Base-by-base conservation (phyloP, 2,329 filamentous ascomycete genomes). In the Trematosphaeria pertusa region DNA sequence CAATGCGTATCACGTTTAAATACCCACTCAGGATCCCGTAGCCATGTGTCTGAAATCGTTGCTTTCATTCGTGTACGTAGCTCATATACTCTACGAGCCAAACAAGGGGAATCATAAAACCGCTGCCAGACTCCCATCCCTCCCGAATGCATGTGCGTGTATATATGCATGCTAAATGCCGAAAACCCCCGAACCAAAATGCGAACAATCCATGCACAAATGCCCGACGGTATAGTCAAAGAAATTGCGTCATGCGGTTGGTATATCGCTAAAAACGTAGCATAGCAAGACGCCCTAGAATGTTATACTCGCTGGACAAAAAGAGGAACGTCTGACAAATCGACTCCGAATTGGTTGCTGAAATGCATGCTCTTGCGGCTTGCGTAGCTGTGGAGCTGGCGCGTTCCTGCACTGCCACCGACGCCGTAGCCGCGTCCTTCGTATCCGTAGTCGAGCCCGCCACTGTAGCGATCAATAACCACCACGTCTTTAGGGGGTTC, bases 351-450 rank as follows among this genome's bases (percentile, higher is more conserved):
- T 40, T 65, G 56, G 33, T 63, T 50, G 36, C 56, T 59, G 44
- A 52, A 67, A 30, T 59, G 51, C 53, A 64, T 55, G 55, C 60
- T 67, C 58, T 65, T 67, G 20, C 58, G 50, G 48, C 59, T 64
- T 7, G 64, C 62, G 21, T 50, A 48, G 31, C 60, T 69, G 48
- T 70, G 61, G 39, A 61, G 48, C 33, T 61, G 54, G 28, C 71
- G 56, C 10, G 66, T 71, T 8, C 71, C 70, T 28, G 65, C 67
- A 55, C 68, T 71, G 43, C 70, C 71, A 45, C 69, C 62, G 11
- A 73, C 52, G 5, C 67, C 67, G 15, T 56, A 58, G 17, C 59
- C 65, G 36, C 52, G 62, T 3, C 59, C 58, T 43, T 71, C 67
- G 50, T 73, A 73, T 19, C 65, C 64, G 45, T 67, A 70, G 7